A percentile compares a stretch with the other conserved stretches of the same genome.
phyloP scores from a whole-genome alignment of 176 grass and related monocot genomes.

The Carex littledalei region DNA sequence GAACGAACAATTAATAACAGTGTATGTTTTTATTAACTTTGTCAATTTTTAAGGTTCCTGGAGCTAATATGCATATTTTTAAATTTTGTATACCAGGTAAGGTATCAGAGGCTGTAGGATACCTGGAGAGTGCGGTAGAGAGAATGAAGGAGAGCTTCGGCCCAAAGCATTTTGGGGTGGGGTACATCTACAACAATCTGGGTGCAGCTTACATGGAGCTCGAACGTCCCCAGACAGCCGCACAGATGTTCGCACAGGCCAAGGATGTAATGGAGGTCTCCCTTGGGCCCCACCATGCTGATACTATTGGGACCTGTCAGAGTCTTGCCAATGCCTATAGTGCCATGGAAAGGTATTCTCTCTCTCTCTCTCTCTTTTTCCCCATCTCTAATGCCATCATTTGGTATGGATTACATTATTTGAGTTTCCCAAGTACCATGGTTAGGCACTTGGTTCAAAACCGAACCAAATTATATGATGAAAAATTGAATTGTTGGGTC shows the following conservation, averaged over 20 bases:
- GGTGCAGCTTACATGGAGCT: constrained; percentile 89
- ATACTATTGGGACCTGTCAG: constrained; percentile 79
- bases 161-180: constrained; percentile 73
- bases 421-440: background rate
- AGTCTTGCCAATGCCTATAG: constrained; percentile 86
- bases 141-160: constrained; percentile 89
- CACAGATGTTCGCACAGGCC: constrained; percentile 80
- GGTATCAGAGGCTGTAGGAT: constrained; percentile 49
- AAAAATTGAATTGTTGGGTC: background rate
- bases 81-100: constrained; percentile 33
- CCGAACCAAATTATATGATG: background rate
- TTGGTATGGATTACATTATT: background rate
- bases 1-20: background rate
- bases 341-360: constrained; percentile 61
- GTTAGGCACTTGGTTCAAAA: background rate
- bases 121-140: constrained; percentile 71
- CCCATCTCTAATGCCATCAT: background rate
- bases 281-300: constrained; percentile 66
- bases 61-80: background rate
- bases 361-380: background rate
- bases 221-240: constrained; percentile 62
- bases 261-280: constrained; percentile 85
- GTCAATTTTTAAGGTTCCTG: background rate
- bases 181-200: constrained; percentile 87
- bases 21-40: background rate